Evolutionary conservation across 164 flowering plant genomes (phyloP), one percentile per base, ranked within the genome.

Genomic region (Sedum album): DNA sequence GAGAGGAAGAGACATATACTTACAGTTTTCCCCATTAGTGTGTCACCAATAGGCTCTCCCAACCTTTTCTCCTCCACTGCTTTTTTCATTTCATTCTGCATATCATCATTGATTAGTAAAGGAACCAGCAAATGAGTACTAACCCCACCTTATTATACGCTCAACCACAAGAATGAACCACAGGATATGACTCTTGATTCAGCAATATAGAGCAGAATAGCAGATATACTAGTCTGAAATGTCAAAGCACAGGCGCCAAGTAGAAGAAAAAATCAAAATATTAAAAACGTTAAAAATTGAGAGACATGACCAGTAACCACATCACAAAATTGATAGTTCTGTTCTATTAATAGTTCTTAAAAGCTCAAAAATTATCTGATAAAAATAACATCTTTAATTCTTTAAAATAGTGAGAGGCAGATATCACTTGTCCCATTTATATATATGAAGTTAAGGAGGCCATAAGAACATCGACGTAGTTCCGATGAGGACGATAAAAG

Each of bases 11-110:
- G n/a, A n/a, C n/a, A n/a, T n/a, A n/a, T n/a, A n/a, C 85, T 82
- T 64, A 90, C 98, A 10, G 89, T 90, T 81, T 93, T 93, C 13
- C 96, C 98, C 33, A 87, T 48, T 60, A 93, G 77, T 26, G 93
- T 87, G 46, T 84, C 96, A 60, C 93, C 95, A 74, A 68, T 28
- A 65, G 98, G 98, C 64, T 77, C 88, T 72, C 98, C 98, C 68
- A 88, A 76, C 68, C 66, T 81, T 76, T 68, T 88, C 75, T 83
- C 77, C 67, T 73, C 76, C 36, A 93, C 72, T 42, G 83, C 65
- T 68, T 78, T 74, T 68, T 82, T 84, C 88, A 93, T 81, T 76
- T 84, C 90, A 73, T 82, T 88, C 98, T 93, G 84, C 70, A 77
- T 68, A 13, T 73, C 53, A 13, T 42, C n/a, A 17, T 49, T 13